These are phyloP conservation scores for Scedosporium minutisporum DNA, from an alignment of 2,329 filamentous ascomycete species.

Conservation along the genomic window DNA sequence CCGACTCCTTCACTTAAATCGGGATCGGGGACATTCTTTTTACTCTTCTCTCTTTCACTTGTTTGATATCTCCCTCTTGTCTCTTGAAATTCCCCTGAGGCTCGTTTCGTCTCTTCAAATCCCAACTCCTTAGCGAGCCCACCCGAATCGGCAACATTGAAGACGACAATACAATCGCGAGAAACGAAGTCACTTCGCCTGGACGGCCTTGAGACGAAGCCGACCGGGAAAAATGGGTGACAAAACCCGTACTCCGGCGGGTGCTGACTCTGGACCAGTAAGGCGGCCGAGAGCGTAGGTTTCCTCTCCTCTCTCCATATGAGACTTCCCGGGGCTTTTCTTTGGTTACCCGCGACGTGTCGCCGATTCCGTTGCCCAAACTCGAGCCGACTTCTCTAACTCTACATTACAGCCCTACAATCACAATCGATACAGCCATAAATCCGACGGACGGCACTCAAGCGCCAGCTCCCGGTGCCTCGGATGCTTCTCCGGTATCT, in stretches of 20 bases:
- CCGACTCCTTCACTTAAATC: not conserved
- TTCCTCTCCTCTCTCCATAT: conserved; percentile 3
- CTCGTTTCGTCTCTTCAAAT: not conserved
- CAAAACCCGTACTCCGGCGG: not conserved
- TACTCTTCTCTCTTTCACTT: not conserved
- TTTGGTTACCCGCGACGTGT: not conserved
- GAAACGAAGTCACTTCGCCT: not conserved
- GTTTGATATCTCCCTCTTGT: too few species aligned
- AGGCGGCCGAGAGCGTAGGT: conserved; percentile 30
- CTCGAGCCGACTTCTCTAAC: conserved; percentile 7
- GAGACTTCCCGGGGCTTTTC: not conserved
- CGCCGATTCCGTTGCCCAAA: not conserved
- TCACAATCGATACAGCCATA: conserved; percentile 43
- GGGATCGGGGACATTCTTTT: not conserved
- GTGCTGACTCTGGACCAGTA: conserved; percentile 7
- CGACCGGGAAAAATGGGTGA: not conserved
- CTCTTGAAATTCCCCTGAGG: too few species aligned
- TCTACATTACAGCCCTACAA: conserved; percentile 33
- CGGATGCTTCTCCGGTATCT: conserved; percentile 23
- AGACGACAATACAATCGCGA: not conserved
- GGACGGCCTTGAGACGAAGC: not conserved
- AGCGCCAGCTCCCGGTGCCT: conserved; percentile 8
- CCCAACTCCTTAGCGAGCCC: not conserved
- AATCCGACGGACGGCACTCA: conserved; percentile 10
- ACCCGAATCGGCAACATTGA: not conserved